Conservation (phyloP, 2,329 filamentous ascomycete species). For the Fusarium solani-melongenae region DNA sequence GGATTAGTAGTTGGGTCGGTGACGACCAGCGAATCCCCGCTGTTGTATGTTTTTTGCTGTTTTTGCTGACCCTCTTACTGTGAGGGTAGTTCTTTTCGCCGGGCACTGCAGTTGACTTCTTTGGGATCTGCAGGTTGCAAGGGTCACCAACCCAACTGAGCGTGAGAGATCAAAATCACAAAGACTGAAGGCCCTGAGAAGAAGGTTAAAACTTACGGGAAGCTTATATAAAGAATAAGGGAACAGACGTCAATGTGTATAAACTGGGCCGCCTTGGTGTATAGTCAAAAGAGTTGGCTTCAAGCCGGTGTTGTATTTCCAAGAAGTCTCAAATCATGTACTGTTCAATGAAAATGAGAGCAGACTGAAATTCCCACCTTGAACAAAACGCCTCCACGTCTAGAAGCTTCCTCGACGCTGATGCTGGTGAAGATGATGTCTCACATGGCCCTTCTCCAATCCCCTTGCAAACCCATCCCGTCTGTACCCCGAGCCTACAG, state of each 20-base stretch:
- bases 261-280: neutral
- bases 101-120: neutral
- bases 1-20: neutral
- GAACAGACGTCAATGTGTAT: too few relatives aligned
- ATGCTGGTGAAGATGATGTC: conserved; percentile 12
- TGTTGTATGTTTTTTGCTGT: neutral
- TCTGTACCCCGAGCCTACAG: neutral
- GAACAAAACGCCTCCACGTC: neutral
- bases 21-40: neutral
- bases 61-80: rapidly evolving
- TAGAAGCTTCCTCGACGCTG: neutral
- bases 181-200: neutral
- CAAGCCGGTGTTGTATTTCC: neutral
- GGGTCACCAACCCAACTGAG: neutral
- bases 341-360: neutral
- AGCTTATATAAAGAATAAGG: neutral
- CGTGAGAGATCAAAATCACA: neutral
- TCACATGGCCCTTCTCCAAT: conserved; percentile 1
- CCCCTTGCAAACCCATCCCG: neutral
- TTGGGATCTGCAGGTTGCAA: neutral
- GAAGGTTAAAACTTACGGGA: neutral
- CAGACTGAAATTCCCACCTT: neutral
- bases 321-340: neutral
- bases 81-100: neutral
- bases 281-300: neutral